A percentile compares a stretch with the other conserved stretches of the same genome.
phyloP scores from a whole-genome alignment of 148 eudicot species.

The Rhododendron mucronatum region DNA sequence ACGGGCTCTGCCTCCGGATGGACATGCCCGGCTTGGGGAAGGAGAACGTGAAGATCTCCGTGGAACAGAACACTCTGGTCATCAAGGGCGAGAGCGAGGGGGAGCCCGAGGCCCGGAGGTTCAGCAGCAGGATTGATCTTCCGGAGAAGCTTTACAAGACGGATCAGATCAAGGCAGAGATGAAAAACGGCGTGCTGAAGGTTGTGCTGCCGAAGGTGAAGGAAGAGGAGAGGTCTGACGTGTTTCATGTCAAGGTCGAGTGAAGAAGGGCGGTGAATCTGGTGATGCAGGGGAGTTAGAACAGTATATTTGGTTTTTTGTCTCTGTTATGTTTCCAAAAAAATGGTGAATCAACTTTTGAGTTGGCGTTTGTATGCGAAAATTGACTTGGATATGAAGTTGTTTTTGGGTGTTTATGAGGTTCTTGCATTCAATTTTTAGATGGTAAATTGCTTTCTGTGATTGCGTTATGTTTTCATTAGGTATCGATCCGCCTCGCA shows the following conservation, averaged over 20 bases:
- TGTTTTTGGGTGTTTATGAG: no score
- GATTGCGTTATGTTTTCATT: no score
- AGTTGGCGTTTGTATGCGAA: not conserved
- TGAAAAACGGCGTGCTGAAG: conserved; percentile 65
- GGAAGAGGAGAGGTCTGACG: conserved; percentile 53
- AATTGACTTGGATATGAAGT: no score
- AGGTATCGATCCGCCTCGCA: no score
- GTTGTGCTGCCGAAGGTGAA: conserved; percentile 49
- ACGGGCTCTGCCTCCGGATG: conserved; percentile 36
- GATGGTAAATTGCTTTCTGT: no score
- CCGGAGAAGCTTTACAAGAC: conserved; percentile 39
- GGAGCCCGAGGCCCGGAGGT: conserved; percentile 31
- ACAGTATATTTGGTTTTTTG: no score
- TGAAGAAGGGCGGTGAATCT: not conserved
- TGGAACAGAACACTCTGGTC: conserved; percentile 43
- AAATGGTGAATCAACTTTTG: not conserved
- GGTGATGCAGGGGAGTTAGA: no score
- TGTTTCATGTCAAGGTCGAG: conserved; percentile 40
- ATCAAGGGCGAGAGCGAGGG: conserved; percentile 41
- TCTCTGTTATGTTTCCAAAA: no score
- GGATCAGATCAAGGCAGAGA: conserved; percentile 46
- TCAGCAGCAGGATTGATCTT: conserved; percentile 45
- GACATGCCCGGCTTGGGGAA: conserved; percentile 66
- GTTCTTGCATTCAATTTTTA: no score
- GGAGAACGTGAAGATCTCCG: conserved; percentile 49